phyloP scores from a whole-genome alignment of 2,329 filamentous ascomycete genomes.

The Exophiala lecanii-corni region DNA sequence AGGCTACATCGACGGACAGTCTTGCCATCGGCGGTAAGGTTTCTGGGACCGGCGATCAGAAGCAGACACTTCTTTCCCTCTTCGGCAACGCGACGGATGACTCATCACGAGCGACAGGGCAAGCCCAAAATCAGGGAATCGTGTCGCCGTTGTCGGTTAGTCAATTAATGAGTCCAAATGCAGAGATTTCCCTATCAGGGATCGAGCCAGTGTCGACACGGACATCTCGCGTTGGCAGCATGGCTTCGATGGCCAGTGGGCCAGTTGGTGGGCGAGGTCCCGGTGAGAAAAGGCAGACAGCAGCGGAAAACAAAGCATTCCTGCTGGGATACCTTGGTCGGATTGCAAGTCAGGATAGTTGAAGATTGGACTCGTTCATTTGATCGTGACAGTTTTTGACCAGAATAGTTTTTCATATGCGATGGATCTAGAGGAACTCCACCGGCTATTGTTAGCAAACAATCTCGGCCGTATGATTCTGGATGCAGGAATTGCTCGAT shows the following conservation, averaged over 20 bases:
- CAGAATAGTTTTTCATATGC: no score
- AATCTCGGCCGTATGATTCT: no score
- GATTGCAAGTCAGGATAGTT: slow-evolving; percentile 23
- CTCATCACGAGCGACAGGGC: slow-evolving; percentile 7
- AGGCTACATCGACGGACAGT: slow-evolving; percentile 1
- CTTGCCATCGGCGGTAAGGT: slow-evolving; percentile 15
- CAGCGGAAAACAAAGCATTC: slow-evolving; percentile 69
- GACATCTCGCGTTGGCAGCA: slow-evolving; percentile 24
- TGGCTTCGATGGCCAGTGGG: slow-evolving; percentile 23
- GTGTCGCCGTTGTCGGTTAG: slow-evolving; percentile 20
- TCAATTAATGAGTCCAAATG: slow-evolving; percentile 20
- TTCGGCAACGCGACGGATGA: slow-evolving; percentile 48
- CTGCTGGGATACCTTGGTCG: slow-evolving; percentile 67
- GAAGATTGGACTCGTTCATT: no score
- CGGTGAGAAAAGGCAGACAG: slow-evolving; percentile 47
- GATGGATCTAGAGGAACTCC: no score
- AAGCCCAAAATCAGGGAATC: slow-evolving; percentile 12
- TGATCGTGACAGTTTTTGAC: no score
- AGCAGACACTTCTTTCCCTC: slow-evolving; percentile 54
- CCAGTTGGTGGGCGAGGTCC: slow-evolving; percentile 38
- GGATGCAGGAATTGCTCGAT: no score
- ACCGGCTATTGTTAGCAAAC: no score
- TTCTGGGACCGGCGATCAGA: slow-evolving; percentile 32
- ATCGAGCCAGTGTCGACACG: slow-evolving; percentile 26
- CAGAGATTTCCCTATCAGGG: slow-evolving; percentile 21